A percentile compares a stretch with the other conserved stretches of the same genome.
Conservation (phyloP, 257 asterid species). For the Fraxinus excelsior region DNA sequence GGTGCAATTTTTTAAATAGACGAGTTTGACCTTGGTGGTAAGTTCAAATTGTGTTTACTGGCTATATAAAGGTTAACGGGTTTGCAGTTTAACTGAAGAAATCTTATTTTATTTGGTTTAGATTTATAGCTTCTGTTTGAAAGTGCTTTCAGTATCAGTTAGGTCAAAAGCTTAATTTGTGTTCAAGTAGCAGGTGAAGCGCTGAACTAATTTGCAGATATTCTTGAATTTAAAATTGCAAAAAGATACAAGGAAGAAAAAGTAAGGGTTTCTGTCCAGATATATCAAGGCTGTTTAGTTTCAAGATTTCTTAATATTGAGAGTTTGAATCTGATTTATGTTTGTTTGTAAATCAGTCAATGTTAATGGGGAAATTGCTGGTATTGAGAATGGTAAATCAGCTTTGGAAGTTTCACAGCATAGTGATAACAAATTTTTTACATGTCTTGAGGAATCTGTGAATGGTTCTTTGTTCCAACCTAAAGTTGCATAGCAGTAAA, state of each 20-base stretch:
- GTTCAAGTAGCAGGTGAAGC: background rate
- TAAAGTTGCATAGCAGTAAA: background rate
- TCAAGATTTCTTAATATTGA: background rate
- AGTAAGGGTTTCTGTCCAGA: background rate
- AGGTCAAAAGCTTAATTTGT: background rate
- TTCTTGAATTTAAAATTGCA: background rate
- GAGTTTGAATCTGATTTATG: conserved; percentile 1
- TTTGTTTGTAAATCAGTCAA: background rate
- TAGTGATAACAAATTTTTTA: background rate
- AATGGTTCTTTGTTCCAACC: background rate
- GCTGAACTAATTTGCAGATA: background rate
- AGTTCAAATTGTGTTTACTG: background rate
- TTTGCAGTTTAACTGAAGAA: background rate
- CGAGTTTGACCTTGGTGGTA: background rate
- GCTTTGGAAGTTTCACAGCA: background rate
- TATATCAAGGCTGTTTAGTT: background rate
- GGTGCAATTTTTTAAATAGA: background rate
- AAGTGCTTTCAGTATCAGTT: background rate
- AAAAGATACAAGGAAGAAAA: background rate
- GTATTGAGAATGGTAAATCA: background rate
- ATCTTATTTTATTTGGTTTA: background rate
- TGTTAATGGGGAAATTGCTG: background rate
- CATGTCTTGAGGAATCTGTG: background rate
- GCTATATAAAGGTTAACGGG: background rate
- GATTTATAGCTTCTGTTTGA: background rate